Evolutionary conservation across 331 rosid genomes (phyloP).

Genomic region (Telfairia occidentalis): DNA sequence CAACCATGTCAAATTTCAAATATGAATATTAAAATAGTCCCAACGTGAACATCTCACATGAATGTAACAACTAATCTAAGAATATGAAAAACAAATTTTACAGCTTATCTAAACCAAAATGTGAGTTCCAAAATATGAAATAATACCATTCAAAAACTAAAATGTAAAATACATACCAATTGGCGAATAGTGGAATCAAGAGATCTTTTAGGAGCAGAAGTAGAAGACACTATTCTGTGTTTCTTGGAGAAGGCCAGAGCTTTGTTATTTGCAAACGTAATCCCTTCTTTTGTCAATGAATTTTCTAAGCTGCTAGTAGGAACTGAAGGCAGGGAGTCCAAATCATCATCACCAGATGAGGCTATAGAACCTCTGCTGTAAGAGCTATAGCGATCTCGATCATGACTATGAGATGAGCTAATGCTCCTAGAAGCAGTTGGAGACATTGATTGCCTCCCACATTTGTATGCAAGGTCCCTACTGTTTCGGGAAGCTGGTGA

Average conservation of each 20-base stretch:
- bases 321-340: slow-evolving; percentile 62
- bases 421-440: slow-evolving; percentile 81
- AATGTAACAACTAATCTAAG: not conserved
- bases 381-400: slow-evolving; percentile 61
- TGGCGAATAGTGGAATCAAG: slow-evolving; percentile 69
- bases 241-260: slow-evolving; percentile 53
- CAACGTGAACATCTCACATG: not conserved
- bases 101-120: not conserved
- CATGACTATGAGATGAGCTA: slow-evolving; percentile 66
- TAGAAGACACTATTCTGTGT: slow-evolving; percentile 43
- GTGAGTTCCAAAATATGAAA: not conserved
- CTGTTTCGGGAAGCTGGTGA: slow-evolving; percentile 77
- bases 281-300: slow-evolving; percentile 37
- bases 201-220: slow-evolving; percentile 68
- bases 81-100: not conserved
- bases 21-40: not conserved
- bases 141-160: not conserved
- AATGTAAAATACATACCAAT: slow-evolving; percentile 26
- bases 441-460: slow-evolving; percentile 66
- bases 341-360: slow-evolving; percentile 80
- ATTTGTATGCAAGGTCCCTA: slow-evolving; percentile 44
- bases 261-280: slow-evolving; percentile 38
- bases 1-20: not conserved
- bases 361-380: slow-evolving; percentile 74
- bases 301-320: slow-evolving; percentile 56